Conservation (phyloP, 345 rosid species). For the Syzygium jambos region DNA sequence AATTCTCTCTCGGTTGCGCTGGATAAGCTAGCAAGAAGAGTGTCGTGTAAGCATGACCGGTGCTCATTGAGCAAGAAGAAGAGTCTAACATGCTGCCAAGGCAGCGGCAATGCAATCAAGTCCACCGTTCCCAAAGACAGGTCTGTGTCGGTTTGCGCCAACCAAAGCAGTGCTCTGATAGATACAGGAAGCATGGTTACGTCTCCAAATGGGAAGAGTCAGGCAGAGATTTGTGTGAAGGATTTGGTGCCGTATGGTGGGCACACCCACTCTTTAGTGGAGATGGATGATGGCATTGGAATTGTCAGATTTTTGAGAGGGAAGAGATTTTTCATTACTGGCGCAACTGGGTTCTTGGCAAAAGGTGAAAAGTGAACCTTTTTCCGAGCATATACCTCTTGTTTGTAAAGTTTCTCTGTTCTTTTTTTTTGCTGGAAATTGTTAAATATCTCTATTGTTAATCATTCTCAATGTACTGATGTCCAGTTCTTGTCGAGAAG, state of each 20-base stretch:
- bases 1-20: conserved; percentile 32
- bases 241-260: conserved; percentile 43
- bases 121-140: neutral
- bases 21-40: conserved; percentile 8
- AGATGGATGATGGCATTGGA: conserved; percentile 74
- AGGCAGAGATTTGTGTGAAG: conserved; percentile 39
- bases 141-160: conserved; percentile 14
- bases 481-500: conserved; percentile 80
- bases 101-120: conserved; percentile 28
- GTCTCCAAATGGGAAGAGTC: conserved; percentile 45
- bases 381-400: neutral
- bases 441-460: neutral
- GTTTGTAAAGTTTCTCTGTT: neutral
- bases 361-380: conserved; percentile 36
- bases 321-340: conserved; percentile 66
- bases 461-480: neutral
- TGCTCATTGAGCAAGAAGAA: conserved; percentile 3
- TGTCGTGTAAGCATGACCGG: neutral
- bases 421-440: neutral
- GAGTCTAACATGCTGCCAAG: conserved; percentile 32
- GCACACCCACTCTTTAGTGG: conserved; percentile 29
- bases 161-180: conserved; percentile 30
- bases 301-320: conserved; percentile 76
- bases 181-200: conserved; percentile 50
- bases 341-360: conserved; percentile 92